Conservation (phyloP, 2,329 filamentous ascomycete species). For the Talaromyces sp. region DNA sequence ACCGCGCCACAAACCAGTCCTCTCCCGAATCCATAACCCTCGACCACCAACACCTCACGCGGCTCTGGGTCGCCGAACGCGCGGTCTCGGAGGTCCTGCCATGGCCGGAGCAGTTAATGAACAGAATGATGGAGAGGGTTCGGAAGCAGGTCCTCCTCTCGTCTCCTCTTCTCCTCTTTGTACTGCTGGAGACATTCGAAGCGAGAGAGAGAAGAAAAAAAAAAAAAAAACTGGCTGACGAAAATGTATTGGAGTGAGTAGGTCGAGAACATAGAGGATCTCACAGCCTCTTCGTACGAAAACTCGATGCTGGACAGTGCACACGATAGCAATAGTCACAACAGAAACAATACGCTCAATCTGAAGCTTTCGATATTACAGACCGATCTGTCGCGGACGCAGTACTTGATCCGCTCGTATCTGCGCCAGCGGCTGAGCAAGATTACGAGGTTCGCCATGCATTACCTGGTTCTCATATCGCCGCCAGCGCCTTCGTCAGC, state of each 20-base stretch:
- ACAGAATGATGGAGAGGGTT: slow-evolving; percentile 71
- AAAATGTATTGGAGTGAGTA: slow-evolving; percentile 20
- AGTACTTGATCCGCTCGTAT: slow-evolving; percentile 81
- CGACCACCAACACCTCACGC: slow-evolving; percentile 84
- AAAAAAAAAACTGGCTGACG: neutral
- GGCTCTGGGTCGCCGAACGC: slow-evolving; percentile 89
- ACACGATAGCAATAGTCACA: neutral
- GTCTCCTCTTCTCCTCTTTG: too few species aligned
- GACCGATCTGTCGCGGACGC: slow-evolving; percentile 91
- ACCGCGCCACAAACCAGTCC: slow-evolving; percentile 50
- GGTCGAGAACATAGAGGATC: slow-evolving; percentile 66
- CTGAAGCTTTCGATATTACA: slow-evolving; percentile 92
- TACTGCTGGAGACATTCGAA: too few species aligned
- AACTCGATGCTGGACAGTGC: slow-evolving; percentile 31
- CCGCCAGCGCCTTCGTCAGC: slow-evolving; percentile 21
- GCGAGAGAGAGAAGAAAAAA: too few species aligned
- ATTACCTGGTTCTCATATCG: slow-evolving; percentile 35
- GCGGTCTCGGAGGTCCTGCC: slow-evolving; percentile 83
- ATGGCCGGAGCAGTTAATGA: slow-evolving; percentile 72
- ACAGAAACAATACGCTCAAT: slow-evolving; percentile 67
- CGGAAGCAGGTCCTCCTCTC: slow-evolving; percentile 50
- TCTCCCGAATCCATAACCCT: slow-evolving; percentile 40
- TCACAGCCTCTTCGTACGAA: slow-evolving; percentile 40
- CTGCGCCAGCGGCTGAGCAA: slow-evolving; percentile 83
- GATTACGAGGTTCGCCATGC: slow-evolving; percentile 52